phyloP scores from a whole-genome alignment of 2,329 filamentous ascomycete species.

The Alternaria incomplexa region DNA sequence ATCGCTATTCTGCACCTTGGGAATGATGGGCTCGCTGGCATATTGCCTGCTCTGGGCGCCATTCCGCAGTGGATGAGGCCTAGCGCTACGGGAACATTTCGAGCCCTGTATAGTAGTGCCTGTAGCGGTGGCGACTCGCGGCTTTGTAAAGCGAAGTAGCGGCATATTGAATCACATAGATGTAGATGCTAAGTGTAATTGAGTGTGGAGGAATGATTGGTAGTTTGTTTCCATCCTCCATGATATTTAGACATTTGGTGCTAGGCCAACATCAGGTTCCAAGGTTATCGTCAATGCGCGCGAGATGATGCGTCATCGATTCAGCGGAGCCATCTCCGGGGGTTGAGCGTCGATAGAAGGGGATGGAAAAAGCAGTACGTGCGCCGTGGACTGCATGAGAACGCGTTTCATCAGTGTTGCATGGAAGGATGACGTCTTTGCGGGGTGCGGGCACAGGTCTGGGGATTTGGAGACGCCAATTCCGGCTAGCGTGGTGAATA shows the following conservation, averaged over 20 bases:
- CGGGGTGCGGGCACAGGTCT: background rate
- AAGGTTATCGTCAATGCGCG: slow-evolving; percentile 2
- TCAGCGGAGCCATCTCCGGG: background rate
- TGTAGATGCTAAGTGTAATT: background rate
- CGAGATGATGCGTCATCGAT: background rate
- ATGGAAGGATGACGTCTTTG: background rate
- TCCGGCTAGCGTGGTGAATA: background rate
- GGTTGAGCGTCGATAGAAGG: background rate
- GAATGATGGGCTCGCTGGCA: slow-evolving; percentile 39
- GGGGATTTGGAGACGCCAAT: background rate
- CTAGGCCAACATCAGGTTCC: background rate
- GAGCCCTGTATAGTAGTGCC: background rate
- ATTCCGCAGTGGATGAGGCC: slow-evolving; percentile 42
- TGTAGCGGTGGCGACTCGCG: background rate
- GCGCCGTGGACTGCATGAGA: background rate
- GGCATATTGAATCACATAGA: slow-evolving; percentile 1
- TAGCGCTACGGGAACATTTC: background rate
- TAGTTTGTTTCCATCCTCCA: background rate
- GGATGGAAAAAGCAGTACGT: background rate
- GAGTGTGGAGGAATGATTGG: background rate
- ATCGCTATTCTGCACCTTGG: slow-evolving; percentile 44
- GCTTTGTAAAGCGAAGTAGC: background rate
- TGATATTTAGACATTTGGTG: background rate
- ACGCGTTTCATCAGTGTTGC: background rate
- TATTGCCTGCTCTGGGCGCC: slow-evolving; percentile 46